Evolutionary conservation across 495 filamentous ascomycete species (phyloP).

Genomic region (Recurvomyces mirabilis): DNA sequence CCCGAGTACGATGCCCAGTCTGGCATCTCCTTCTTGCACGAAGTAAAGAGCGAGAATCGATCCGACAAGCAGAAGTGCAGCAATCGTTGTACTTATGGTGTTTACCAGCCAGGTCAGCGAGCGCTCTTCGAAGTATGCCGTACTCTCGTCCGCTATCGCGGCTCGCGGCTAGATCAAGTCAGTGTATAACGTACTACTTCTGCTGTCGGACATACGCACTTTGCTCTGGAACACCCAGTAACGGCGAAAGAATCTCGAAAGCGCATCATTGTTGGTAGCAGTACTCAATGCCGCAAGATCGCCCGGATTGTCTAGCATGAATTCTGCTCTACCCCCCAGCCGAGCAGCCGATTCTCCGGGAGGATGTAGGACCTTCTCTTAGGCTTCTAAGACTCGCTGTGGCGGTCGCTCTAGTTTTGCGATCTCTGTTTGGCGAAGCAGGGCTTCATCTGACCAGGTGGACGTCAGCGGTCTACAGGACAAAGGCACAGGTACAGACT

Average conservation of each 20-base stretch:
- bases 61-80: not conserved
- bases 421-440: not conserved
- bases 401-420: not conserved
- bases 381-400: not conserved
- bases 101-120: not conserved
- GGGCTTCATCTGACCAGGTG: not conserved
- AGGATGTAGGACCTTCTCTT: not conserved
- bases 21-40: not conserved
- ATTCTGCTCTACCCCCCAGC: not conserved
- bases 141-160: not conserved
- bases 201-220: not conserved
- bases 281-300: not conserved
- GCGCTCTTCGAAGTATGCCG: conserved; percentile 2
- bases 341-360: not conserved
- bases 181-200: too few relatives aligned
- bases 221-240: not conserved
- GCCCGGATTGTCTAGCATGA: not conserved
- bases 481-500: too few relatives aligned
- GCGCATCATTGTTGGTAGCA: not conserved
- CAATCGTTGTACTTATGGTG: not conserved
- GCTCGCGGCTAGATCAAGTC: too few relatives aligned
- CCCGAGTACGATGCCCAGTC: conserved; percentile 1
- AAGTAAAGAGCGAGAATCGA: conserved; percentile 1
- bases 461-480: too few relatives aligned
- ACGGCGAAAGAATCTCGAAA: not conserved